phyloP scores from a whole-genome alignment of 371 early-diverging fungal genomes.

The Blastocladiella emersonii region DNA sequence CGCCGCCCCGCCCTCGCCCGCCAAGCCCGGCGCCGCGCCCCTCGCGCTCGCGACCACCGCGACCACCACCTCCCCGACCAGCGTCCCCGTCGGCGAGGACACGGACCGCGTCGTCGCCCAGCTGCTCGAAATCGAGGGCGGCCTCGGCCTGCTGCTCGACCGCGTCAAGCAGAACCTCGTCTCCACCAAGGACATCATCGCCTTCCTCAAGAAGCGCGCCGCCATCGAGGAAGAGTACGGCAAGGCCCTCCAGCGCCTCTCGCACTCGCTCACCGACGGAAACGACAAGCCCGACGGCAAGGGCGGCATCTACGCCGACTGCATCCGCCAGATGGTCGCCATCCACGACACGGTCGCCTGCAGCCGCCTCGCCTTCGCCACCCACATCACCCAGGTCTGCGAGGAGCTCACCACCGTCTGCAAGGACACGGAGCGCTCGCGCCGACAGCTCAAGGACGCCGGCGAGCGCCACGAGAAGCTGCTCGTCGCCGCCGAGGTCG shows the following conservation, averaged over 20 bases:
- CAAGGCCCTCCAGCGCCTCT: conserved; percentile 26
- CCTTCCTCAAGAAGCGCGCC: conserved; percentile 36
- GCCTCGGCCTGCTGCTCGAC: conserved; percentile 24
- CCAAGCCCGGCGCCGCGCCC: conserved; percentile 11
- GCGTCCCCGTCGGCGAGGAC: not conserved
- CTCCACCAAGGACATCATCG: conserved; percentile 28
- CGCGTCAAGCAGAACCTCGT: conserved; percentile 29
- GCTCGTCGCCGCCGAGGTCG: conserved; percentile 44
- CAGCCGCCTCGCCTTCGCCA: conserved; percentile 42
- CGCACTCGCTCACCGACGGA: conserved; percentile 21
- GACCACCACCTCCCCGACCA: conserved; percentile 7
- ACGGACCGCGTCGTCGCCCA: conserved; percentile 4
- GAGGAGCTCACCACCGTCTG: conserved; percentile 50
- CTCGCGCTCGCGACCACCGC: conserved; percentile 13
- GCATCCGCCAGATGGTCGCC: conserved; percentile 36
- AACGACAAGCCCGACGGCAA: not conserved
- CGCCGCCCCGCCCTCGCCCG: conserved; percentile 5
- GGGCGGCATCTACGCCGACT: conserved; percentile 20
- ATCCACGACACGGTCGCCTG: conserved; percentile 64
- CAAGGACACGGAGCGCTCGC: conserved; percentile 59
- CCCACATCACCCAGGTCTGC: conserved; percentile 39
- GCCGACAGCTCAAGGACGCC: conserved; percentile 56
- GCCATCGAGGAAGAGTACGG: conserved; percentile 40
- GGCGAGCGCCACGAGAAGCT: conserved; percentile 48
- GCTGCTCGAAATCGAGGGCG: conserved; percentile 21